phyloP scores from a whole-genome alignment of 495 filamentous ascomycete species.

The Xylaria cubensis region DNA sequence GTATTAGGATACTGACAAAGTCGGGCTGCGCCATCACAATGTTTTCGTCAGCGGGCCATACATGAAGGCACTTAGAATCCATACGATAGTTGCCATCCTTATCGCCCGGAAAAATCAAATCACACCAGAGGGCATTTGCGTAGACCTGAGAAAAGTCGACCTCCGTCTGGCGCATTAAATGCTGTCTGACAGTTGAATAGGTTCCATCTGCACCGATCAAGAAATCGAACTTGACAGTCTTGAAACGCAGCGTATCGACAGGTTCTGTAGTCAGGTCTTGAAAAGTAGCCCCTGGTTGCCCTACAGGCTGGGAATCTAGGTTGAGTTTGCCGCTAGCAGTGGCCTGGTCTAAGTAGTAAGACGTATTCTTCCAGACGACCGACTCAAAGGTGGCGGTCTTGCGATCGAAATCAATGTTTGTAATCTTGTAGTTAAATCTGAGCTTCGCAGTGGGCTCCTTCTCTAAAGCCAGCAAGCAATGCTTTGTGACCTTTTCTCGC shows the following conservation, averaged over 20 bases:
- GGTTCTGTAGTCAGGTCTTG: too few relatives aligned
- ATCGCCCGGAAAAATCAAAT: constrained; percentile 68
- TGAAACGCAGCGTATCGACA: constrained; percentile 54
- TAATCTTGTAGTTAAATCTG: constrained; percentile 77
- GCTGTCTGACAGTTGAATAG: constrained; percentile 74
- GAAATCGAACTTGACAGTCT: constrained; percentile 69
- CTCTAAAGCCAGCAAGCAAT: constrained; percentile 74
- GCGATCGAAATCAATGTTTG: constrained; percentile 69
- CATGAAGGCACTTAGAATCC: constrained; percentile 72
- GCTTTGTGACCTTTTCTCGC: constrained; percentile 63
- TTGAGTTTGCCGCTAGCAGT: not conserved
- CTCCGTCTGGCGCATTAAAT: constrained; percentile 78
- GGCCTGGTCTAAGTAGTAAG: not conserved
- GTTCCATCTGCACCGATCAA: constrained; percentile 83
- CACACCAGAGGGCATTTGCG: constrained; percentile 85
- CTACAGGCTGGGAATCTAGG: not conserved
- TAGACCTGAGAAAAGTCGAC: constrained; percentile 82
- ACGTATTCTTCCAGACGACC: not conserved
- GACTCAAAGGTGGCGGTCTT: not conserved
- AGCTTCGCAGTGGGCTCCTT: constrained; percentile 73
- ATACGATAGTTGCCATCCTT: constrained; percentile 15
- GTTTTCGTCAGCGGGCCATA: constrained; percentile 78
- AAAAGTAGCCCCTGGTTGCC: too few relatives aligned
- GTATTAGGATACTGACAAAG: constrained; percentile 37
- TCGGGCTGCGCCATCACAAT: constrained; percentile 88